These are phyloP conservation scores for Streptanthus diversifolius DNA, from an alignment of 345 rosid species.

Conservation along the genomic window DNA sequence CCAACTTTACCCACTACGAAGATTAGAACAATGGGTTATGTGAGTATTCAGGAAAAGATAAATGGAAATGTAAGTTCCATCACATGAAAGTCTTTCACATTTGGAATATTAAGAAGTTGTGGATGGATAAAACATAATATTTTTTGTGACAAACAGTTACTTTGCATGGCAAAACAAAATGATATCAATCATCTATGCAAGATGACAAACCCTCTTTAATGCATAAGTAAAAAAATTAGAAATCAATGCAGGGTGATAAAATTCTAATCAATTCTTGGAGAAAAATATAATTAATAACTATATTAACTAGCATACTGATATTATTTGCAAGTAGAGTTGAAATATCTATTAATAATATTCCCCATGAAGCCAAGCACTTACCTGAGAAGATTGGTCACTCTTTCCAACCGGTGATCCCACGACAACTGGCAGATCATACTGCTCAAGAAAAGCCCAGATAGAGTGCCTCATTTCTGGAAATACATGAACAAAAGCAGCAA, in stretches of 20 bases:
- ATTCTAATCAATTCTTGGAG: not conserved
- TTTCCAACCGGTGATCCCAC: slow-evolving; percentile 56
- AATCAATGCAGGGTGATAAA: slow-evolving; percentile 8
- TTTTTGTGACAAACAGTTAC: not conserved
- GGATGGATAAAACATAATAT: not conserved
- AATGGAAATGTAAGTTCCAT: not conserved
- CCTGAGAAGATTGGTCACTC: slow-evolving; percentile 63
- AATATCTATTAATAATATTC: not conserved
- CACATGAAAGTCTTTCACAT: not conserved
- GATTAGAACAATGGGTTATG: not conserved
- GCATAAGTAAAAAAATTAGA: not conserved
- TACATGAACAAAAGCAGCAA: slow-evolving; percentile 61
- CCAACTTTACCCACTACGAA: slow-evolving; percentile 13
- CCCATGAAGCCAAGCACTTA: slow-evolving; percentile 27
- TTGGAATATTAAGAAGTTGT: not conserved
- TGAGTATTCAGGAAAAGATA: not conserved
- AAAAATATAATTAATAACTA: not conserved
- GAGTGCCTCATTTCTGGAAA: slow-evolving; percentile 74
- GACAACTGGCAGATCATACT: slow-evolving; percentile 91
- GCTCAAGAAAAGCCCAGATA: slow-evolving; percentile 87
- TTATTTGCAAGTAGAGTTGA: not conserved
- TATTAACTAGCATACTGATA: too few relatives aligned
- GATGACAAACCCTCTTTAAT: not conserved
- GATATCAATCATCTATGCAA: not conserved
- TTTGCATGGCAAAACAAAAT: not conserved